A percentile compares a stretch with the other conserved stretches of the same genome.
phyloP scores from a whole-genome alignment of 331 rosid species.

The Pyrus hybrid region DNA sequence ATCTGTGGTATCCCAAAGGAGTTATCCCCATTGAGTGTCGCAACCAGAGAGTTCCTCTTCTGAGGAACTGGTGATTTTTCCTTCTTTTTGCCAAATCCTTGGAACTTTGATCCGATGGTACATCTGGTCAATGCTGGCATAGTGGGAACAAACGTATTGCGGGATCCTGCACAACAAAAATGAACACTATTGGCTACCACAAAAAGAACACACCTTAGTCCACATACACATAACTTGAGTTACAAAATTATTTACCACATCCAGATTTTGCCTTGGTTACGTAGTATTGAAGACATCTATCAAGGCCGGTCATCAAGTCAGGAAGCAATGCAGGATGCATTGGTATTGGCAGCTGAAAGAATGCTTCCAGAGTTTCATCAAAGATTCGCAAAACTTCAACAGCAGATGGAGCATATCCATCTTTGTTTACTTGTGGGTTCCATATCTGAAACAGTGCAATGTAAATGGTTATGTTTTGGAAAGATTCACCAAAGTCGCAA shows the following conservation, averaged over 20 bases:
- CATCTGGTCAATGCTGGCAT: conserved; percentile 95
- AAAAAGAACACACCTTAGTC: conserved; percentile 2
- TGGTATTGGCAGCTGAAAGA: conserved; percentile 88
- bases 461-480: conserved; percentile 28
- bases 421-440: conserved; percentile 64
- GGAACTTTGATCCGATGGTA: conserved; percentile 74
- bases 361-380: conserved; percentile 89
- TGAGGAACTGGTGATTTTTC: conserved; percentile 77
- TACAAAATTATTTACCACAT: conserved; percentile 54
- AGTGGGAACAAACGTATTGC: conserved; percentile 73
- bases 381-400: conserved; percentile 77
- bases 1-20: conserved; percentile 63
- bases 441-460: conserved; percentile 48
- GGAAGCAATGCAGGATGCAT: conserved; percentile 98
- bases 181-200: conserved; percentile 15
- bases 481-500: neutral
- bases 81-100: conserved; percentile 95
- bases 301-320: conserved; percentile 85
- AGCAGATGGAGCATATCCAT: conserved; percentile 92
- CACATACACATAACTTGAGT: conserved; percentile 8
- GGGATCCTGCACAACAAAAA: conserved; percentile 58
- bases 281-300: conserved; percentile 87
- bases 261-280: conserved; percentile 75
- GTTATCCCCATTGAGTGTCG: conserved; percentile 52
- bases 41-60: conserved; percentile 78